Evolutionary conservation across 225 moss, liverwort and hornwort genomes (phyloP), one percentile per base, ranked within the genome.

Genomic region (Takakia lepidozioides): DNA sequence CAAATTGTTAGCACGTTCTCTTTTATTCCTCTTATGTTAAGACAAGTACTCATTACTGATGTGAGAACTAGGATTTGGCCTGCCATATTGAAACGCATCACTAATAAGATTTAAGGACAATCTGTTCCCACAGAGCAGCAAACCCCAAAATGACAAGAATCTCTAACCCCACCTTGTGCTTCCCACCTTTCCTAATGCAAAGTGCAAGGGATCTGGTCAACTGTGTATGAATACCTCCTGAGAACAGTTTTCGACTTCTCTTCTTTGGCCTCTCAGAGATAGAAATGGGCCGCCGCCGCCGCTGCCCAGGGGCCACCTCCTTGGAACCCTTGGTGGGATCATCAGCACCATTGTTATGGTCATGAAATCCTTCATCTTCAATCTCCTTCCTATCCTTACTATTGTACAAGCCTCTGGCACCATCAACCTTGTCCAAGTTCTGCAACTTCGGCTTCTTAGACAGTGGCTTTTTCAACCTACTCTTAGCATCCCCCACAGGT

Each of bases 231-330:
- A 46, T 63, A 98, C 95, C 95, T 87, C 85, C 87, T 42, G 87
- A 87, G 51, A 98, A 98, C 10, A 98, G 85, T 46, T 98, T 90
- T 35, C 95, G 82, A 65, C 91, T 91, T 63, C 90, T 82, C 64
- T 87, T 91, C 68, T 87, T 98, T 11, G 87, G 77, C 60, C 76
- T 91, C 46, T 80, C 74, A 60, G 61, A 43, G 51, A 74, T 46
- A 46, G 73, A 71, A 46, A 69, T 69, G 47, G 56, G 57, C n/a
- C 71, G 86, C 51, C 76, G 76, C 59, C 76, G 86, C 51, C 77
- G 80, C 67, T 76, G 90, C 34, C 60, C 65, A 59, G 80, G 65
- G 32, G 49, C 63, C 23, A 62, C 66, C 60, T 70, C 69, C 60
- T 63, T 69, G 54, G 70, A 73, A 23, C 54, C 73, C 64, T 77